Percentiles rank a stretch among this genome's conserved stretches.
These are phyloP conservation scores for Puccinia polysora DNA, from an alignment of 1,284 basidiomycete species.

Conservation along the genomic window DNA sequence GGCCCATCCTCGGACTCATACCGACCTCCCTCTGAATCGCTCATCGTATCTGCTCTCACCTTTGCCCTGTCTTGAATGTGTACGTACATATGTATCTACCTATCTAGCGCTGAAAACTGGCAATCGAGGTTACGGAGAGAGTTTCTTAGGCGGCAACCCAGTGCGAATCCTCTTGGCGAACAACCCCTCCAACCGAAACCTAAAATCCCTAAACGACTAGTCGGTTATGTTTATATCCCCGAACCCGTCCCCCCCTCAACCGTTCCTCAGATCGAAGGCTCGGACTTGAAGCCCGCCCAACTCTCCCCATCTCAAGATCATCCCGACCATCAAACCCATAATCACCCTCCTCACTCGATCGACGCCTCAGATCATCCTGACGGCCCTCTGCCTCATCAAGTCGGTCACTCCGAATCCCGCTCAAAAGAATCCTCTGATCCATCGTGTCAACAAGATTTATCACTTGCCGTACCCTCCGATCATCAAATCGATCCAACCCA, in stretches of 20 bases:
- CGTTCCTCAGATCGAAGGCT: background rate
- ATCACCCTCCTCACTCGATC: background rate
- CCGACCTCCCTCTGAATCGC: background rate
- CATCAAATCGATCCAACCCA: no score
- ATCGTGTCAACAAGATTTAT: no score
- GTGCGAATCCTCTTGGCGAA: constrained; percentile 24
- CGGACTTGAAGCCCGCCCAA: constrained; percentile 2
- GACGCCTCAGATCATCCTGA: background rate
- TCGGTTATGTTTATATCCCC: constrained; percentile 41
- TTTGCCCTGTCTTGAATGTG: background rate
- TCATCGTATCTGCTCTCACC: background rate
- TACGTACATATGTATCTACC: background rate
- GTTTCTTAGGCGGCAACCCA: constrained; percentile 22
- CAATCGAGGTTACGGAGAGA: constrained; percentile 37
- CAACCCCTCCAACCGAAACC: constrained; percentile 26
- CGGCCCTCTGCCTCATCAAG: background rate
- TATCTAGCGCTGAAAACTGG: constrained; percentile 27
- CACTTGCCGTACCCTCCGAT: no score
- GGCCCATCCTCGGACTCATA: no score
- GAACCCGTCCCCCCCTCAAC: constrained; percentile 26
- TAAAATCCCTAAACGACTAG: constrained; percentile 14
- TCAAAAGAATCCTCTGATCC: no score
- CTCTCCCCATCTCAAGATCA: background rate
- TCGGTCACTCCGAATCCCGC: no score
- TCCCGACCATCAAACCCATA: background rate